These are phyloP conservation scores for Collybia mongolica DNA, from an alignment of 768 basidiomycete species.

Conservation along the genomic window DNA sequence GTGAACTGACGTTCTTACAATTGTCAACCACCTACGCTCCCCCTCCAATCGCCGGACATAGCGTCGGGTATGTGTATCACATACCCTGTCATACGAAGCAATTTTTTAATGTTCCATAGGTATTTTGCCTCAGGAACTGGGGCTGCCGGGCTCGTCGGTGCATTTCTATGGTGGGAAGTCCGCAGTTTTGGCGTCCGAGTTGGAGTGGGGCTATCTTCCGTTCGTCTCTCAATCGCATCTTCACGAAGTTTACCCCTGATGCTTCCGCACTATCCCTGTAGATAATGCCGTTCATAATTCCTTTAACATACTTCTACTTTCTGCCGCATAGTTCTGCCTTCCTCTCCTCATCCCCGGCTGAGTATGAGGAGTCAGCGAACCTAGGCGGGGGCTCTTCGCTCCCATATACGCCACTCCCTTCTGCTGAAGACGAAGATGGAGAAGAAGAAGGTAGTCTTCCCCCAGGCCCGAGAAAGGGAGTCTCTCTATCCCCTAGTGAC, in stretches of 20 bases:
- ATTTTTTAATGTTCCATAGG: constrained; percentile 30
- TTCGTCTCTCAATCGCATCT: constrained; percentile 30
- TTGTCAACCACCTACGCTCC: constrained; percentile 81
- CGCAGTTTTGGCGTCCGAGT: constrained; percentile 78
- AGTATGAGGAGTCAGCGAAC: background rate
- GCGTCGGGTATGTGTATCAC: constrained; percentile 63
- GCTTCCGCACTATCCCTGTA: constrained; percentile 25
- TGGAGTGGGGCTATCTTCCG: constrained; percentile 84
- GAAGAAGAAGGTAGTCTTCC: constrained; percentile 2
- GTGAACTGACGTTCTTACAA: constrained; percentile 93
- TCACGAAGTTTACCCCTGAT: background rate
- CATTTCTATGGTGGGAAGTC: constrained; percentile 93
- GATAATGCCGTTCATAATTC: constrained; percentile 82
- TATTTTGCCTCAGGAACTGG: constrained; percentile 96
- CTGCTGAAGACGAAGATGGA: background rate
- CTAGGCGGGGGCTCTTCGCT: background rate
- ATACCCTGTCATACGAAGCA: background rate
- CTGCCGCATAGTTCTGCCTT: constrained; percentile 37
- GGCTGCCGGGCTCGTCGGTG: constrained; percentile 89
- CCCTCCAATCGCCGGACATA: constrained; percentile 66
- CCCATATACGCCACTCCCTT: background rate
- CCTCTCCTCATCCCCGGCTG: background rate
- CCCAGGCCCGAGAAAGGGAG: constrained; percentile 1
- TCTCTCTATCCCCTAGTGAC: constrained; percentile 1
- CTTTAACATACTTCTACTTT: constrained; percentile 72